Conservation (phyloP, 2,329 filamentous ascomycete genomes). For the Colletotrichum sp. region DNA sequence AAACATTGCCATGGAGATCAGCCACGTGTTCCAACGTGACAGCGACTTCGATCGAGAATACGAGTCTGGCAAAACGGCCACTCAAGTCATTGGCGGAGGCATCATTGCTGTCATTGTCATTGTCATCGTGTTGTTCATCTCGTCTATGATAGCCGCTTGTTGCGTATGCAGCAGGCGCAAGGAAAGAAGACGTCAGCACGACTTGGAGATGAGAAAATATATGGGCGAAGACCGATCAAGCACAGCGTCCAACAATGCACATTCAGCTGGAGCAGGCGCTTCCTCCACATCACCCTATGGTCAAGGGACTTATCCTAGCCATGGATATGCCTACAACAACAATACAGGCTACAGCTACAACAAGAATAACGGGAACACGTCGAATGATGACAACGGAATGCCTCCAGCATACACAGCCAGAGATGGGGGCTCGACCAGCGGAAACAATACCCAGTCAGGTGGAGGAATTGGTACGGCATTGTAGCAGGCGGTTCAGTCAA, state of each 20-base stretch:
- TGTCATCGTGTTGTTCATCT: background rate
- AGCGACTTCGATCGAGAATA: background rate
- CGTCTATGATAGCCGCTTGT: background rate
- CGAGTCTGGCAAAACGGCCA: background rate
- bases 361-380: background rate
- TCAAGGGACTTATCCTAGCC: background rate
- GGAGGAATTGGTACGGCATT: background rate
- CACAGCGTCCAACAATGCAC: background rate
- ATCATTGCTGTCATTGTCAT: background rate
- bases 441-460: background rate
- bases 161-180: background rate
- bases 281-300: background rate
- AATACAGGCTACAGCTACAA: background rate
- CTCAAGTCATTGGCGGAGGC: background rate
- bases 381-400: background rate
- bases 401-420: background rate
- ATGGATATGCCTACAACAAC: background rate
- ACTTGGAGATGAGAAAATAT: background rate
- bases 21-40: background rate
- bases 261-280: background rate
- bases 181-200: background rate
- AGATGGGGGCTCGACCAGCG: background rate
- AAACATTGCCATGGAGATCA: background rate
- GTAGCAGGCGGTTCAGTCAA: background rate
- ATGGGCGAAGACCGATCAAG: background rate